These are phyloP conservation scores for Stipa capillata DNA, from an alignment of 176 grass and related monocot species.

Conservation along the genomic window DNA sequence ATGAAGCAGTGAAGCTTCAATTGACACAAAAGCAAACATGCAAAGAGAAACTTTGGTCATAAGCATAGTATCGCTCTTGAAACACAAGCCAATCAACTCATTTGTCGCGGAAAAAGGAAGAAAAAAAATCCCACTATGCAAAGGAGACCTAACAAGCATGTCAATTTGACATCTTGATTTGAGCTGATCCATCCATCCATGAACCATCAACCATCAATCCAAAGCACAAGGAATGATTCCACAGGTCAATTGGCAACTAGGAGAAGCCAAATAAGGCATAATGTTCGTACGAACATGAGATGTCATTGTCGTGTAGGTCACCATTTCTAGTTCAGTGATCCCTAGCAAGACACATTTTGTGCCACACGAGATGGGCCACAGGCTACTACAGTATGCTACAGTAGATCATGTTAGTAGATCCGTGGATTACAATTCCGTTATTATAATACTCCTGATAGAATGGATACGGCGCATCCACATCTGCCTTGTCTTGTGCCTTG, in stretches of 20 bases:
- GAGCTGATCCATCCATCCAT: not conserved
- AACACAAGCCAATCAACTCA: not conserved
- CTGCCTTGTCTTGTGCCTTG: too few species aligned
- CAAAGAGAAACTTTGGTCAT: not conserved
- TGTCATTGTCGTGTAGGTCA: constrained; percentile 4
- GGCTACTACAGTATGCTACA: not conserved
- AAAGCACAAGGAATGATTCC: constrained; percentile 20
- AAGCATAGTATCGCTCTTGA: not conserved
- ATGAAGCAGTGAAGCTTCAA: not conserved
- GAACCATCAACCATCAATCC: not conserved
- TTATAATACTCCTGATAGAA: too few species aligned
- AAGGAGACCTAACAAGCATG: too few species aligned
- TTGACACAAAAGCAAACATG: not conserved
- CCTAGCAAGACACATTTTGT: constrained; percentile 1
- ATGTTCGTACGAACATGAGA: constrained; percentile 9
- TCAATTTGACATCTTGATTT: not conserved
- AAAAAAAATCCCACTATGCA: too few species aligned
- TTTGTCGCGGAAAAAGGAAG: too few species aligned
- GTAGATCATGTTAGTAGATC: constrained; percentile 11
- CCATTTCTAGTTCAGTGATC: not conserved
- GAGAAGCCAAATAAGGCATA: not conserved
- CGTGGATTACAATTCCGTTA: not conserved
- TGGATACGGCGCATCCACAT: constrained; percentile 14
- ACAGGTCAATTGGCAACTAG: not conserved
- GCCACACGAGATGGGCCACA: not conserved